A percentile compares a stretch with the other conserved stretches of the same genome.
Evolutionary conservation across 306 rosid species (phyloP).

Genomic region (Delonix regia): DNA sequence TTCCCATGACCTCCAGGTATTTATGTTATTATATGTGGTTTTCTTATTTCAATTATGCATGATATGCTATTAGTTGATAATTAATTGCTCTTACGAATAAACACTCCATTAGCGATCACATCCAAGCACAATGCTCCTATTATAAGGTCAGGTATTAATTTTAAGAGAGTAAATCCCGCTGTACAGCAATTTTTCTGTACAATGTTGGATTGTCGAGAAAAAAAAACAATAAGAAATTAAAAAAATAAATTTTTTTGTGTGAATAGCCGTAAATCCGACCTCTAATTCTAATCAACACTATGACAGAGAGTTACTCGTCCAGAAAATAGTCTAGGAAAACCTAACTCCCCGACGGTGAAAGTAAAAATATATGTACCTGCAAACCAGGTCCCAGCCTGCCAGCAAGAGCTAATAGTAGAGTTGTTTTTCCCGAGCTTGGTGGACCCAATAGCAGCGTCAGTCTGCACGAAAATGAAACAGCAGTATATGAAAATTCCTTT

Average conservation of each 20-base stretch:
- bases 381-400: constrained; percentile 87
- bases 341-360: too few species aligned
- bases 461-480: neutral
- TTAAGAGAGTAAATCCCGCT: too few species aligned
- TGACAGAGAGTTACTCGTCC: neutral
- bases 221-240: too few species aligned
- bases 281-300: too few species aligned
- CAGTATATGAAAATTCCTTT: neutral
- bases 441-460: constrained; percentile 91
- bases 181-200: too few species aligned
- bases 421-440: constrained; percentile 97
- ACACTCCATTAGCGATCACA: constrained; percentile 13
- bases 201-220: too few species aligned
- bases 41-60: neutral
- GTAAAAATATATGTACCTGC: constrained; percentile 70
- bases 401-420: constrained; percentile 89
- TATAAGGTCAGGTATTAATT: neutral
- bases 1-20: too few species aligned
- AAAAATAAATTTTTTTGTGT: too few species aligned
- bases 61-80: too few species aligned
- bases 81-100: neutral
- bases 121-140: neutral
- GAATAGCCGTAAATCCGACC: too few species aligned
- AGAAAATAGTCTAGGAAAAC: neutral
- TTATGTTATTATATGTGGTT: neutral